phyloP scores from a whole-genome alignment of 768 basidiomycete genomes.

The Amanita exitialis region DNA sequence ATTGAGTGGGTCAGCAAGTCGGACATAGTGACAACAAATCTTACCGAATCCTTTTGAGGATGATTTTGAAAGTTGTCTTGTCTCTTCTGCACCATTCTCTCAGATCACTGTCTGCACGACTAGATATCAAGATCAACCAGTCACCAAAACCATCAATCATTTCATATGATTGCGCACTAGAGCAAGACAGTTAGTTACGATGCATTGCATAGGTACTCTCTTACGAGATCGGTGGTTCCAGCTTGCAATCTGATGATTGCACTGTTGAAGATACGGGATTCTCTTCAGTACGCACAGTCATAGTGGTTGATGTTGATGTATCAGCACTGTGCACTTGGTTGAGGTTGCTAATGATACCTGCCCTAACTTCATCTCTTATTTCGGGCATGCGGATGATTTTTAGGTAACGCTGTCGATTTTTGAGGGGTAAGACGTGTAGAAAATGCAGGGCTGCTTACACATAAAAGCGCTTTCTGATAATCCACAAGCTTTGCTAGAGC shows the following conservation, averaged over 20 bases:
- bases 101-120: constrained; percentile 37
- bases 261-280: background rate
- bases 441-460: constrained; percentile 9
- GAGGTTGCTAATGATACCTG: constrained; percentile 9
- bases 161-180: constrained; percentile 16
- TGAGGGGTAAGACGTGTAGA: background rate
- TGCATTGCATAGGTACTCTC: background rate
- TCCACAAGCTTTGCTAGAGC: constrained; percentile 5
- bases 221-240: background rate
- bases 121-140: constrained; percentile 52
- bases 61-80: constrained; percentile 35
- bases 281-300: background rate
- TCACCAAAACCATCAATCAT: constrained; percentile 50
- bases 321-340: background rate
- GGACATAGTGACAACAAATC: constrained; percentile 6
- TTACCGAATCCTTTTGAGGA: constrained; percentile 63
- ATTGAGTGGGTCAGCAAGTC: background rate
- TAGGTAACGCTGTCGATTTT: constrained; percentile 11
- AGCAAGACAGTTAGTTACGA: background rate
- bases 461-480: constrained; percentile 11
- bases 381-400: constrained; percentile 7
- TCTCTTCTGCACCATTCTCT: constrained; percentile 37
- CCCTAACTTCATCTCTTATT: constrained; percentile 9
- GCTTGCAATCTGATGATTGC: background rate
- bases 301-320: background rate